Base-by-base conservation (phyloP, 257 asterid genomes). In the Nicotiana knightiana region DNA sequence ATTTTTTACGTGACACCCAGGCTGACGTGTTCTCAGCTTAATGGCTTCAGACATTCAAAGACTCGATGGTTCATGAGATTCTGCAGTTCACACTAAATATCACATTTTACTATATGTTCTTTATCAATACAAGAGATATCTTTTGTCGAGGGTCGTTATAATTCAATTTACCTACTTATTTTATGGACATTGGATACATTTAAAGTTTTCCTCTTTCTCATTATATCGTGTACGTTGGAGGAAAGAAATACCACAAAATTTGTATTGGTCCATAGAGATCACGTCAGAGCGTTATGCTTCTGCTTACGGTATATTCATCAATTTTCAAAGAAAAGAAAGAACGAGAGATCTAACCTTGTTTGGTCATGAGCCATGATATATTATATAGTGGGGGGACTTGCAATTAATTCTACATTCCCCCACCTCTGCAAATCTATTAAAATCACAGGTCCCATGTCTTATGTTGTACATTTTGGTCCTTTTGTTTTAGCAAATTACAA, bases 331-430 rank as follows among this genome's bases (percentile, higher is more conserved):
- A 15, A 53, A 53, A 12, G 6, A 53, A 53, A 53, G 8, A 67
- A 35, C 51, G 0, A 70, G 13, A 70, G 32, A 70, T 39, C 0
- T n/a, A 43, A 11, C 32, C 10, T 68, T 4, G 57, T 68, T 39
- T 68, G 57, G 57, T 68, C 77, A 68, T 54, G 5, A n/a, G n/a
- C 26, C 77, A 68, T 68, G 17, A 5, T 37, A 37, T 11, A 11
- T 53, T 37, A 37, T 11, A 11, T 53, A 53, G n/a, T 24, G 4
- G 28, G 54, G 51, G 55, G 55, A 9, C 54, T 67, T 67, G 76
- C 48, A 67, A 67, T 70, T 70, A 43, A 70, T 70, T 70, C 58
- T 39, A 70, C 33, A 70, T 39, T 39, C n/a, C 77, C 77, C 58
- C 77, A 70, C 77, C 57, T 43, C 58, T 39, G 77, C 77, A 68